A percentile compares a stretch with the other conserved stretches of the same genome.
These are phyloP conservation scores for Quercus gilva DNA, from an alignment of 306 rosid species.

Conservation along the genomic window DNA sequence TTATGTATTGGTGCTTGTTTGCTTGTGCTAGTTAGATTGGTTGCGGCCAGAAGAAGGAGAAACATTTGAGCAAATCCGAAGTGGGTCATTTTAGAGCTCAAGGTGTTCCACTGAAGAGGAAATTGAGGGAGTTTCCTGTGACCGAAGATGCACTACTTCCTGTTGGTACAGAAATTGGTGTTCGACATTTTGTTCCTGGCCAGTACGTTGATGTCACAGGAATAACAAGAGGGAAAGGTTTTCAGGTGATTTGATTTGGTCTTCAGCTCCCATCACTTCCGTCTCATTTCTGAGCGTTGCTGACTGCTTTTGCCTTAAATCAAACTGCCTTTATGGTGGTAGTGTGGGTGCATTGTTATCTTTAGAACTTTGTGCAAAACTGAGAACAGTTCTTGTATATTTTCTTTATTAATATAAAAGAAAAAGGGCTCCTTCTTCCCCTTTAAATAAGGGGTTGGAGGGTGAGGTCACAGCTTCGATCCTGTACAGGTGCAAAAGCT, in stretches of 20 bases:
- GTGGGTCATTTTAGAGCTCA: slow-evolving; percentile 99
- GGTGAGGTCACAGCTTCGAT: neutral
- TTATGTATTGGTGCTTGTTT: slow-evolving; percentile 35
- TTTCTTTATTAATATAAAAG: neutral
- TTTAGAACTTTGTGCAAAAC: neutral
- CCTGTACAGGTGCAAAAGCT: neutral
- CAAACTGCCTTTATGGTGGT: neutral
- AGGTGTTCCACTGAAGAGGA: slow-evolving; percentile 90
- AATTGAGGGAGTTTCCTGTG: slow-evolving; percentile 86
- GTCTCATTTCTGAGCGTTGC: neutral
- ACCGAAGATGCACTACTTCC: slow-evolving; percentile 96
- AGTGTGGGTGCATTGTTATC: slow-evolving; percentile 5
- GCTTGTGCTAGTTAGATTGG: slow-evolving; percentile 89
- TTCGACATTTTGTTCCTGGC: slow-evolving; percentile 98
- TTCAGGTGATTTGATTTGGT: slow-evolving; percentile 59
- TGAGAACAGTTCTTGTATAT: neutral
- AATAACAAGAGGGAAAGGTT: slow-evolving; percentile 89
- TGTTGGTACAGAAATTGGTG: slow-evolving; percentile 71
- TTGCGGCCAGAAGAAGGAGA: slow-evolving; percentile 95
- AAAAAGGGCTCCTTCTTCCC: neutral
- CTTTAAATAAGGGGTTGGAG: neutral
- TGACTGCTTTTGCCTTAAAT: neutral
- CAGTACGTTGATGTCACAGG: slow-evolving; percentile 86
- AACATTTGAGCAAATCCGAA: slow-evolving; percentile 89
- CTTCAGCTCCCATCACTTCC: neutral